These are phyloP conservation scores for Ophiocordyceps camponoti-leonardi DNA, from an alignment of 2,329 filamentous ascomycete species.

Conservation along the genomic window DNA sequence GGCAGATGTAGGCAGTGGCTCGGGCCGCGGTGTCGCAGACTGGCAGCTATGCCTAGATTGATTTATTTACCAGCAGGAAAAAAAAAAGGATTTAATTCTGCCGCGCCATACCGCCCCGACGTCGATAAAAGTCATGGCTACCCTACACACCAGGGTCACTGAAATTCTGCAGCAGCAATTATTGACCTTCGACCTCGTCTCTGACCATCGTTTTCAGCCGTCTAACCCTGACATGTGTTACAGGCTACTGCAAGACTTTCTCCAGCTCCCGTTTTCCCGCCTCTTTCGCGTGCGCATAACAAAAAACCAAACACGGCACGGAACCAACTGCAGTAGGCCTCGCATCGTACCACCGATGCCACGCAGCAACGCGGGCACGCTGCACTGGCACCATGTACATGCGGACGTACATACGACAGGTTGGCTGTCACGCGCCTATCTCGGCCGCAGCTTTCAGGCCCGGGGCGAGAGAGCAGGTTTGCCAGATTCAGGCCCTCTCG, in stretches of 20 bases:
- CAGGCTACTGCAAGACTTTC: not conserved
- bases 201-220: not conserved
- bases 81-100: not conserved
- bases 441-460: not conserved
- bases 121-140: not conserved
- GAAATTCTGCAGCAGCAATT: not conserved
- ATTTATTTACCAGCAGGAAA: too few relatives aligned
- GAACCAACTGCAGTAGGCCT: not conserved
- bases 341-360: not conserved
- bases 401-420: not conserved
- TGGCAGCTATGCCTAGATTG: too few relatives aligned
- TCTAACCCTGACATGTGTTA: not conserved
- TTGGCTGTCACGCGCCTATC: not conserved
- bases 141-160: not conserved
- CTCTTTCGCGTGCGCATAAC: not conserved
- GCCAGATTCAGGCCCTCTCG: not conserved
- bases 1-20: not conserved
- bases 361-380: not conserved
- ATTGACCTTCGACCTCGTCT: not conserved
- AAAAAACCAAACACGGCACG: not conserved
- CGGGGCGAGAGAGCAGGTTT: not conserved
- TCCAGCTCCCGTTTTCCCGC: not conserved
- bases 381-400: not conserved
- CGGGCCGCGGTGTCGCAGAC: not conserved
- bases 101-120: not conserved